phyloP scores from a whole-genome alignment of 2,329 filamentous ascomycete genomes.

The Fusarium equiseti region DNA sequence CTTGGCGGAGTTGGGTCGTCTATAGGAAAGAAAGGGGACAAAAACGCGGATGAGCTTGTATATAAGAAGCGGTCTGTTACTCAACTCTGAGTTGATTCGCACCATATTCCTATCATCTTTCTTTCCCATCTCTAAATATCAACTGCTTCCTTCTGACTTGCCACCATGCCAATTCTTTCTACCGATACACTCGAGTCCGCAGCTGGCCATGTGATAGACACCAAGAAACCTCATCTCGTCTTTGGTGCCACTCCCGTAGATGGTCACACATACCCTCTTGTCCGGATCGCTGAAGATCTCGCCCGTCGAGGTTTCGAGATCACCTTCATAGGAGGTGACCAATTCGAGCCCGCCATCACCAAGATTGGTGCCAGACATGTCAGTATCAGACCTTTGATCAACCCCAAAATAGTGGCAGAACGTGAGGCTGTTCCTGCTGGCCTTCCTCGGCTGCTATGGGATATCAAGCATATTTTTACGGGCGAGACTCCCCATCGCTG shows the following conservation, averaged over 20 bases:
- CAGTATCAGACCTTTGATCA: constrained; percentile 14
- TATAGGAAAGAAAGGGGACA: background rate
- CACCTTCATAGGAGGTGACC: constrained; percentile 55
- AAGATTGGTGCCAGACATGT: constrained; percentile 55
- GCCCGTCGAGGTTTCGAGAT: constrained; percentile 56
- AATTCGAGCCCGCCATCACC: constrained; percentile 53
- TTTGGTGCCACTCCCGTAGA: constrained; percentile 46
- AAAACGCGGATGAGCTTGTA: background rate
- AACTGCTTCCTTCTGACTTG: background rate
- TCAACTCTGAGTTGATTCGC: too few species aligned
- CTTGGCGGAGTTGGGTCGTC: background rate
- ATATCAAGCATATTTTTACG: constrained; percentile 44
- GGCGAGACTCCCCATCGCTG: constrained; percentile 51
- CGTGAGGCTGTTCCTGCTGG: constrained; percentile 35
- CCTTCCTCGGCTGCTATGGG: constrained; percentile 49
- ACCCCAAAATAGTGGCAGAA: constrained; percentile 35
- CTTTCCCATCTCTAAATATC: background rate
- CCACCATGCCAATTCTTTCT: background rate
- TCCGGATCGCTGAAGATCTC: constrained; percentile 54
- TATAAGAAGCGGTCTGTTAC: background rate
- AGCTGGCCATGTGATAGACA: background rate
- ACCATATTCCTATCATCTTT: background rate
- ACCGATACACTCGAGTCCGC: constrained; percentile 7
- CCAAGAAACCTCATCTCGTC: constrained; percentile 49
- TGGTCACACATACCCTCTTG: constrained; percentile 50